Conservation (phyloP, 2,329 filamentous ascomycete species). For the Fusarium pininemorale region DNA sequence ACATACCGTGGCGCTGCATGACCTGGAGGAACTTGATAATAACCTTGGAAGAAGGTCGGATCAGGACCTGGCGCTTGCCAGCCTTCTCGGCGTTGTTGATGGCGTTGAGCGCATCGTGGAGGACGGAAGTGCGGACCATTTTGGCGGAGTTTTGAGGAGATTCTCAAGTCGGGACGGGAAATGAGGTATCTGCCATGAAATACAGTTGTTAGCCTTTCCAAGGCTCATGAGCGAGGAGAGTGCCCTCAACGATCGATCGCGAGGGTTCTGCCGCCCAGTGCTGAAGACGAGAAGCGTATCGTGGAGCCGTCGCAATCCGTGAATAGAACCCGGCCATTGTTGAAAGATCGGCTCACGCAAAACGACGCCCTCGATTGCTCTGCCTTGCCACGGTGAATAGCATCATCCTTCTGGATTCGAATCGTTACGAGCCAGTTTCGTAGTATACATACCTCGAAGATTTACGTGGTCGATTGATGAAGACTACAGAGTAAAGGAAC, state of each 20-base stretch:
- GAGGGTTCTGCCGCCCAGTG: slow-evolving; percentile 78
- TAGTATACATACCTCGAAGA: slow-evolving; percentile 60
- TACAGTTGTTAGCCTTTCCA: slow-evolving; percentile 66
- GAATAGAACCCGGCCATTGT: slow-evolving; percentile 16
- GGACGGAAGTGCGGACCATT: slow-evolving; percentile 99
- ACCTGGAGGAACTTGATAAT: slow-evolving; percentile 99
- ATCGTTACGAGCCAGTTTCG: slow-evolving; percentile 43
- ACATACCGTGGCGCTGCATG: slow-evolving; percentile 99
- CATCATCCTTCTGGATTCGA: slow-evolving; percentile 52
- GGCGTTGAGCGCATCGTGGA: slow-evolving; percentile 98
- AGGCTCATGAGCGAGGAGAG: slow-evolving; percentile 72
- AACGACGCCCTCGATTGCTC: slow-evolving; percentile 64
- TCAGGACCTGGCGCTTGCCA: slow-evolving; percentile 99
- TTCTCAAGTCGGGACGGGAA: slow-evolving; percentile 77
- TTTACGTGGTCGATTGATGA: slow-evolving; percentile 42
- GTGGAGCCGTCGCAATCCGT: slow-evolving; percentile 36
- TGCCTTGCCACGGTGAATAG: slow-evolving; percentile 65
- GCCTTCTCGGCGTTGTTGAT: slow-evolving; percentile 99
- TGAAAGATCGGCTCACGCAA: slow-evolving; percentile 34
- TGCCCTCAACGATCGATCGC: slow-evolving; percentile 66
- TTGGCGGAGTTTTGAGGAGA: slow-evolving; percentile 77
- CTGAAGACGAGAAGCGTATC: slow-evolving; percentile 73
- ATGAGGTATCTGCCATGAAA: slow-evolving; percentile 69
- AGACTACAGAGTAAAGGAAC: slow-evolving; percentile 39
- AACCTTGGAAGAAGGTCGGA: slow-evolving; percentile 98